Conservation (phyloP, 2,329 filamentous ascomycete species). For the Grosmannia clavigera region DNA sequence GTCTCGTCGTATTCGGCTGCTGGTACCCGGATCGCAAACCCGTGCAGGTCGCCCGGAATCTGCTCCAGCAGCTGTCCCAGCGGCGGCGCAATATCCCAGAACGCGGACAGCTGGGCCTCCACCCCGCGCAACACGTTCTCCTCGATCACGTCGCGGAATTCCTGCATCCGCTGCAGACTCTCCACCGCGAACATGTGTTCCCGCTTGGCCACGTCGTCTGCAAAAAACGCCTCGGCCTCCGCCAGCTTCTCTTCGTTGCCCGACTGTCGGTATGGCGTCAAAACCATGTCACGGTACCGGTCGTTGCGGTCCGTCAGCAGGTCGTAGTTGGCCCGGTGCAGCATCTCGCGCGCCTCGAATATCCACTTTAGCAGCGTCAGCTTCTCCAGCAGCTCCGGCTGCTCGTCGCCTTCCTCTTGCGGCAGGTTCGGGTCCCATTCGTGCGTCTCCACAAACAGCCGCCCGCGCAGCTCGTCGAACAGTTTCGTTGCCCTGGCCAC, state of each 20-base stretch:
- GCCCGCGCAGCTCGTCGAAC: constrained; percentile 63
- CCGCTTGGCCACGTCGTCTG: constrained; percentile 61
- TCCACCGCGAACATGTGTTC: constrained; percentile 59
- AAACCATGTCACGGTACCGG: constrained; percentile 72
- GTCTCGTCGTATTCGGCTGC: constrained; percentile 73
- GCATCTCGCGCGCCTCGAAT: constrained; percentile 80
- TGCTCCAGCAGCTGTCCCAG: constrained; percentile 68
- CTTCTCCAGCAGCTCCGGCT: constrained; percentile 87
- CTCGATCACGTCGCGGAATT: constrained; percentile 69
- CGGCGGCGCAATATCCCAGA: constrained; percentile 93
- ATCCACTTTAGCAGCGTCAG: constrained; percentile 93
- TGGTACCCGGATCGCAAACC: constrained; percentile 68
- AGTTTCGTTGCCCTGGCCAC: constrained; percentile 61
- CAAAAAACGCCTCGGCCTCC: constrained; percentile 72
- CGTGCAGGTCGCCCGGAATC: constrained; percentile 42
- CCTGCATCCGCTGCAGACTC: constrained; percentile 58
- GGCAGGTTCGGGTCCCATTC: constrained; percentile 64
- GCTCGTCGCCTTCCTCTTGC: constrained; percentile 90
- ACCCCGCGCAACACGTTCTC: constrained; percentile 78
- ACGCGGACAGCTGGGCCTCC: constrained; percentile 81
- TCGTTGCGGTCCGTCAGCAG: constrained; percentile 75
- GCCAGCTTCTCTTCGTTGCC: constrained; percentile 68
- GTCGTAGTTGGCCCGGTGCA: constrained; percentile 78
- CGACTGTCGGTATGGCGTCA: constrained; percentile 65
- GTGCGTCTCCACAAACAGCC: constrained; percentile 60